These are phyloP conservation scores for Medicago ruthenica DNA, from an alignment of 306 rosid genomes.

Conservation along the genomic window DNA sequence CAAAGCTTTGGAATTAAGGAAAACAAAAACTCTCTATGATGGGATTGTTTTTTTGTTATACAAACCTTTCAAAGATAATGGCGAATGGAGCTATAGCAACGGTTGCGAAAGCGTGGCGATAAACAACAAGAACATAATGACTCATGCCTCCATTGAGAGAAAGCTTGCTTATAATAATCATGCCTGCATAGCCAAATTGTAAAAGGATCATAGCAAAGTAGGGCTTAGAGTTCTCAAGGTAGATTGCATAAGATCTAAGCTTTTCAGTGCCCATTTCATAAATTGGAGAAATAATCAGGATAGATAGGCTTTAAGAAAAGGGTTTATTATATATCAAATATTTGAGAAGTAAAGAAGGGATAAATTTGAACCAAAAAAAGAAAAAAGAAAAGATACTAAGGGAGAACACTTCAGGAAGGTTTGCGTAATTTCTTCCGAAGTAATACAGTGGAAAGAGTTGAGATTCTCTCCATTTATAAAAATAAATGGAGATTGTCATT, in stretches of 20 bases:
- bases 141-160: conserved; percentile 91
- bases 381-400: too few species aligned
- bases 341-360: too few species aligned
- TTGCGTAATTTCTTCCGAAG: conserved; percentile 43
- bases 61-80: conserved; percentile 74
- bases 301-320: not conserved
- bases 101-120: conserved; percentile 88
- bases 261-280: conserved; percentile 50
- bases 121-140: conserved; percentile 92
- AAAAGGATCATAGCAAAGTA: conserved; percentile 83
- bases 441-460: conserved; percentile 22
- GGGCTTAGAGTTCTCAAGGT: conserved; percentile 67
- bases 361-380: too few species aligned
- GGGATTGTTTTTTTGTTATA: too few species aligned
- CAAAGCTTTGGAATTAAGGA: too few species aligned
- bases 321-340: not conserved
- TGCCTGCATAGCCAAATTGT: conserved; percentile 89
- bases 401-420: conserved; percentile 21
- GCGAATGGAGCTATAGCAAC: conserved; percentile 77
- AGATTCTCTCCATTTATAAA: too few species aligned
- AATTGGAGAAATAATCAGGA: conserved; percentile 17
- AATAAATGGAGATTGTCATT: too few species aligned
- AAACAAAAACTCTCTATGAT: too few species aligned
- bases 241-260: conserved; percentile 46
- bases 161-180: conserved; percentile 80